Base-by-base conservation (phyloP, 208 protist genomes). In the Wallacemonas sp. region DNA sequence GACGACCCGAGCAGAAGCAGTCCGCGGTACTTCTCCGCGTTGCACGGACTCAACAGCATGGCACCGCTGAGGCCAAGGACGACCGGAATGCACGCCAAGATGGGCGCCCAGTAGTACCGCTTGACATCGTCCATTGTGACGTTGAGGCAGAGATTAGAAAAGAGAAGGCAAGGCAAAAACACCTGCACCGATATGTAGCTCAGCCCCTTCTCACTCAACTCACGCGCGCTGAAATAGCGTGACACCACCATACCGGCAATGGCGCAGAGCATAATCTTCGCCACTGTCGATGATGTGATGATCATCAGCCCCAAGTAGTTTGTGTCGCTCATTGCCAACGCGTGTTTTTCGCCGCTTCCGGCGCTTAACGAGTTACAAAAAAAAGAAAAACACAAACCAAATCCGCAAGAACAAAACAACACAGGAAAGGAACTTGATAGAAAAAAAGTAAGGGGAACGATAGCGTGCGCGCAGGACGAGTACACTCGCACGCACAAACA, bases 151-250 rank as follows among this genome's bases (percentile, higher is more conserved):
- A 92, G 74, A 37, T 86, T 90, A 0, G 76, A 69, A 44, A 90
- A 90, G 21, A 90, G 68, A 32, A 93, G 69, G 60, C 80, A 89
- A 10, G 87, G 87, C 34, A 93, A 73, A 24, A 93, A 78, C 1
- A 93, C 77, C 9, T 66, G 63, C 30, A 82, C 68, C 24, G 80
- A 76, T 30, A 93, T 83, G 59, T 78, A 78, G 50, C 71, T 84
- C 17, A 93, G 63, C 8, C 83, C 83, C 24, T 77, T 79, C 42
- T 79, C 58, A 29, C 71, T 87, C 34, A 63, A 39, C 32, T 79
- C 53, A 1, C 54, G 66, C 8, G 60, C 37, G 4, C 41, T 30
- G 38, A 87, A 87, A 48, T 83, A 77, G 21, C 71, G 58, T 15
- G 81, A 84, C 26, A 79, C 60, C 19, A 82, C 21, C 58, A 92